phyloP scores from a whole-genome alignment of 1,139 yeast species.

The Lodderomyces beijingensis region DNA sequence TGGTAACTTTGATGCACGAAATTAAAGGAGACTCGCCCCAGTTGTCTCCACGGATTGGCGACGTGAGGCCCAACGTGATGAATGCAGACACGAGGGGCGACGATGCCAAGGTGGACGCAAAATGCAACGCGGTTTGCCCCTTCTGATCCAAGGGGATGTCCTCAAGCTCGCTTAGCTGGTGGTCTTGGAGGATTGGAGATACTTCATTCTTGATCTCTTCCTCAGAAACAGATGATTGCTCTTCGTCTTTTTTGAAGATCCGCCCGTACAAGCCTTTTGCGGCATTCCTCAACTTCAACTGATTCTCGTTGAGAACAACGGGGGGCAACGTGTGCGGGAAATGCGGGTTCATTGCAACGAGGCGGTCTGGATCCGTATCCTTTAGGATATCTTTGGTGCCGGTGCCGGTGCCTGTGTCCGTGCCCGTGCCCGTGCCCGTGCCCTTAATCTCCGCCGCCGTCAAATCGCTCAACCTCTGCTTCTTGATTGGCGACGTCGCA shows the following conservation, averaged over 20 bases:
- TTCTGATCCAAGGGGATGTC: conserved; percentile 40
- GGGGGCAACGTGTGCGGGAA: conserved; percentile 56
- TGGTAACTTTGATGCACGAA: conserved; percentile 40
- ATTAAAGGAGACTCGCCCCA: conserved; percentile 41
- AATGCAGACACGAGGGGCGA: conserved; percentile 33
- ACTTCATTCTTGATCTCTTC: conserved; percentile 28
- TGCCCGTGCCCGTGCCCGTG: not conserved
- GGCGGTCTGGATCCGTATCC: too few relatives aligned
- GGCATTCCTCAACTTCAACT: conserved; percentile 41
- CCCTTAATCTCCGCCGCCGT: not conserved
- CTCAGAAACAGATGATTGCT: conserved; percentile 22
- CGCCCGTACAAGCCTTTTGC: conserved; percentile 48
- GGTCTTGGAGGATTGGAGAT: conserved; percentile 18
- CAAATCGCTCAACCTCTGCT: conserved; percentile 15
- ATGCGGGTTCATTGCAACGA: conserved; percentile 21
- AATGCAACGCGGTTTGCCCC: conserved; percentile 46
- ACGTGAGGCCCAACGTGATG: conserved; percentile 32
- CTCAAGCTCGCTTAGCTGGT: conserved; percentile 13
- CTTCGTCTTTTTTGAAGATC: conserved; percentile 42
- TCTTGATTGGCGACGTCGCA: conserved; percentile 34
- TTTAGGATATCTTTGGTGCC: not conserved
- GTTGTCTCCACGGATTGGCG: conserved; percentile 40
- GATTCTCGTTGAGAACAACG: conserved; percentile 29
- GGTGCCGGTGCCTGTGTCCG: not conserved
- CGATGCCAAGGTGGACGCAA: conserved; percentile 43